Evolutionary conservation across 805 yeast genomes (phyloP).

Genomic region (Teunomyces cretensis): DNA sequence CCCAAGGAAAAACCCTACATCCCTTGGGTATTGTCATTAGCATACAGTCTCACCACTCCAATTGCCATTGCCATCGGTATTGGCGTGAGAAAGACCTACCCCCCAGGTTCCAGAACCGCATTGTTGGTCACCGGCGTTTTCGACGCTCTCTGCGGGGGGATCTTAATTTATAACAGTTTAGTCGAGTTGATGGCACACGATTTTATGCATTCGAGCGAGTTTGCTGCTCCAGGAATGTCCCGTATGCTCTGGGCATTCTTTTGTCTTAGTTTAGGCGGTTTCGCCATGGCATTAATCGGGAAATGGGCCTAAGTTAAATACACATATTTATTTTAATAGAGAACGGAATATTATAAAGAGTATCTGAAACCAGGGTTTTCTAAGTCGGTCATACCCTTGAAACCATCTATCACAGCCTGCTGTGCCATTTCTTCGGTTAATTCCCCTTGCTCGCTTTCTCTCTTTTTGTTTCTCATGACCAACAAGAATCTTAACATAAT

Average conservation of each 20-base stretch:
- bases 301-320: constrained; percentile 26
- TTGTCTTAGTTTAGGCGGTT: constrained; percentile 26
- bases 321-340: no score
- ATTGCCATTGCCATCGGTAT: constrained; percentile 76
- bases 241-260: constrained; percentile 23
- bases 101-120: constrained; percentile 57
- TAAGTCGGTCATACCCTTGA: constrained; percentile 58
- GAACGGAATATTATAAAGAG: constrained; percentile 18
- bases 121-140: constrained; percentile 69
- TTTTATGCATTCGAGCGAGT: constrained; percentile 49
- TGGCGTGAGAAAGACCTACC: constrained; percentile 64
- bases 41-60: constrained; percentile 57
- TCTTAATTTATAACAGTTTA: constrained; percentile 71
- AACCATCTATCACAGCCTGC: constrained; percentile 29
- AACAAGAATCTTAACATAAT: constrained; percentile 31
- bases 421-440: constrained; percentile 25
- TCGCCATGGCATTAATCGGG: constrained; percentile 34
- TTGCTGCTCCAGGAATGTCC: constrained; percentile 19
- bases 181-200: constrained; percentile 83
- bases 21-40: constrained; percentile 42
- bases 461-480: constrained; percentile 55
- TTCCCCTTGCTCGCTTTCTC: constrained; percentile 41
- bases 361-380: constrained; percentile 61
- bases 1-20: constrained; percentile 35
- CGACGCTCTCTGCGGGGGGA: constrained; percentile 77